Percentiles rank a stretch among this genome's conserved stretches.
phyloP scores from a whole-genome alignment of 805 yeast species.

The Tetrapisispora taiwanensis region DNA sequence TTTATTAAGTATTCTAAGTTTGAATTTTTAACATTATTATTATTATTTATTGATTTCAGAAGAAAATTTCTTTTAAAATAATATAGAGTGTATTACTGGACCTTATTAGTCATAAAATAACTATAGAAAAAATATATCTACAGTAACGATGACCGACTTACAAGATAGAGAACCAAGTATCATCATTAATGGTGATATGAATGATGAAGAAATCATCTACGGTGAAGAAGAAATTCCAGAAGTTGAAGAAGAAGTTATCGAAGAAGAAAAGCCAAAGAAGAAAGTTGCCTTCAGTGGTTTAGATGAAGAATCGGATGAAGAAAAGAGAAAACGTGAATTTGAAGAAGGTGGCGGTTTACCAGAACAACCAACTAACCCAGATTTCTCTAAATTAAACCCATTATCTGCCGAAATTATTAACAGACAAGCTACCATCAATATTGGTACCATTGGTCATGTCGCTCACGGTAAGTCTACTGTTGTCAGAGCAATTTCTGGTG shows the following conservation, averaged over 20 bases:
- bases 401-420: slow-evolving; percentile 90
- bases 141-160: slow-evolving; percentile 52
- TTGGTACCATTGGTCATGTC: slow-evolving; percentile 95
- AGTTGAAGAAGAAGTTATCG: slow-evolving; percentile 32
- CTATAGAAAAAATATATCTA: not conserved
- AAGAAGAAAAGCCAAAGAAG: slow-evolving; percentile 43
- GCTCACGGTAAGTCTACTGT: slow-evolving; percentile 94
- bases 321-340: slow-evolving; percentile 70
- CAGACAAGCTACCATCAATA: slow-evolving; percentile 98
- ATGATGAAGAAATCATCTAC: slow-evolving; percentile 21
- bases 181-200: slow-evolving; percentile 56
- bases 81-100: no score
- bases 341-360: slow-evolving; percentile 99
- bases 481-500: slow-evolving; percentile 94
- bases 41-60: no score
- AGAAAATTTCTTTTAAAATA: no score
- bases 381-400: slow-evolving; percentile 72
- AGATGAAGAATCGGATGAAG: slow-evolving; percentile 63
- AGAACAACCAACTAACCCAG: slow-evolving; percentile 88
- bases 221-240: slow-evolving; percentile 31
- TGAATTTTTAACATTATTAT: no score
- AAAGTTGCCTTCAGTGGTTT: slow-evolving; percentile 73
- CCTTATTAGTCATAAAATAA: no score
- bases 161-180: slow-evolving; percentile 81
- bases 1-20: not conserved